Evolutionary conservation across 768 basidiomycete genomes (phyloP).

Genomic region (Xanthoconium stramineum): DNA sequence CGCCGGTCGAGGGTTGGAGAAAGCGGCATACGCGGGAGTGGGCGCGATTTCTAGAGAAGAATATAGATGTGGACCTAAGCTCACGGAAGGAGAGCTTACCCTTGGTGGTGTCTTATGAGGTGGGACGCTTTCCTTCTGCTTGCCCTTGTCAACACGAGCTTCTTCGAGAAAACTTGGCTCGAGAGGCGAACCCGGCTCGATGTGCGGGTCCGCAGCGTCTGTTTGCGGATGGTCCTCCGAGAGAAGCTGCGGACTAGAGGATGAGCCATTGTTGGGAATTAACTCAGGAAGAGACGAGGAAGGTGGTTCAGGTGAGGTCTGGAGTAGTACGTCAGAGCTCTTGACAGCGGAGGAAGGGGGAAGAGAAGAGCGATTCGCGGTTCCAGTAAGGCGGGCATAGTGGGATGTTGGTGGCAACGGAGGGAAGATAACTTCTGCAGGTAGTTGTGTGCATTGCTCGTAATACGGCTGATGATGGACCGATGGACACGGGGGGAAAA

Average conservation of each 20-base stretch:
- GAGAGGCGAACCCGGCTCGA: conserved; percentile 18
- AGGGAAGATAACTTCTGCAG: conserved; percentile 71
- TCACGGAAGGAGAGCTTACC: conserved; percentile 1
- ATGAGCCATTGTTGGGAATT: conserved; percentile 60
- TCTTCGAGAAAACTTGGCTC: conserved; percentile 10
- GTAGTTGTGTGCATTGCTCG: conserved; percentile 51
- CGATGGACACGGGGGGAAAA: conserved; percentile 56
- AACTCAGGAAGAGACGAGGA: conserved; percentile 56
- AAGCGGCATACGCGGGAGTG: conserved; percentile 41
- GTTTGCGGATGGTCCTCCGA: conserved; percentile 26
- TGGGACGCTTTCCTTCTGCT: conserved; percentile 14
- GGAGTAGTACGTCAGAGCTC: conserved; percentile 19
- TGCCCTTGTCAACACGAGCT: conserved; percentile 12
- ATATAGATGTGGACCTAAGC: neutral
- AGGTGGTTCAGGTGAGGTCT: conserved; percentile 30
- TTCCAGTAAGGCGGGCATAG: conserved; percentile 31
- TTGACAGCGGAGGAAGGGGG: conserved; percentile 25
- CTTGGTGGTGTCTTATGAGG: conserved; percentile 30
- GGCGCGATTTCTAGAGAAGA: conserved; percentile 32
- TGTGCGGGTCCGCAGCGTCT: conserved; percentile 12
- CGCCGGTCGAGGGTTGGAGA: conserved; percentile 47
- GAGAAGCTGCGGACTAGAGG: conserved; percentile 57
- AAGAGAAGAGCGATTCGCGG: conserved; percentile 12
- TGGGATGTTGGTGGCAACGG: conserved; percentile 57
- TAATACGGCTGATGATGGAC: conserved; percentile 76